phyloP scores from a whole-genome alignment of 768 basidiomycete genomes.

The Tricholoma hemisulphureum region DNA sequence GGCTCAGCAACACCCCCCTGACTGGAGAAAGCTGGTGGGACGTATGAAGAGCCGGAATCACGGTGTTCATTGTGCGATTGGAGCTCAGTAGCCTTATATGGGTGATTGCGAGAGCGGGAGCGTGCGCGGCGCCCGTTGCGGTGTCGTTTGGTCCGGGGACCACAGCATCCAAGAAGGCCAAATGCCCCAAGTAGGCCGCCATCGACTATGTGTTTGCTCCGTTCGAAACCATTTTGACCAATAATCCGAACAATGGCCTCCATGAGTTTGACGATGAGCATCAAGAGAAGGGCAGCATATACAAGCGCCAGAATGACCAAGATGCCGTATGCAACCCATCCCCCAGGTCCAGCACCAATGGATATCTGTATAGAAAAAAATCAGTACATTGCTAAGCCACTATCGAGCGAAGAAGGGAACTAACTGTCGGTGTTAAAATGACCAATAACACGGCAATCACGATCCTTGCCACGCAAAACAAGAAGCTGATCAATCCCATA shows the following conservation, averaged over 20 bases:
- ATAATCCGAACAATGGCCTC: conserved; percentile 81
- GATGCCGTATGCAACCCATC: conserved; percentile 95
- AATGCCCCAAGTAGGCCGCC: conserved; percentile 87
- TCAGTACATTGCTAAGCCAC: conserved; percentile 7
- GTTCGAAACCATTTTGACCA: conserved; percentile 80
- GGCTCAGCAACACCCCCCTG: conserved; percentile 21
- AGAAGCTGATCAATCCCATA: conserved; percentile 94
- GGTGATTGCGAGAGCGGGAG: conserved; percentile 13
- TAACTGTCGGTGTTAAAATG: conserved; percentile 83
- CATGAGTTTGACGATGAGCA: conserved; percentile 80
- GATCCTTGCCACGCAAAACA: conserved; percentile 89
- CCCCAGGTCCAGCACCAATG: conserved; percentile 74
- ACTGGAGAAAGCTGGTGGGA: conserved; percentile 40
- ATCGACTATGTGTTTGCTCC: conserved; percentile 74
- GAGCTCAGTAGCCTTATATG: conserved; percentile 19
- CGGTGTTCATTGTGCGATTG: conserved; percentile 20
- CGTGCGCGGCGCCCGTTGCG: conserved; percentile 32
- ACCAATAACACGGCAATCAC: conserved; percentile 88
- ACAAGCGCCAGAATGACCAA: conserved; percentile 80
- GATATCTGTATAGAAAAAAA: conserved; percentile 57
- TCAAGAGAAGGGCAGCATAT: conserved; percentile 77
- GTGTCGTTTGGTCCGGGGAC: conserved; percentile 41
- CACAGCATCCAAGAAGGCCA: conserved; percentile 66
- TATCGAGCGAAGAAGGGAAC: conserved; percentile 28
- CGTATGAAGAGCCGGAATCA: conserved; percentile 51